Percentiles rank a stretch among this genome's conserved stretches.
Conservation (phyloP, 176 grass and related monocot genomes). For the Musa acuminata region DNA sequence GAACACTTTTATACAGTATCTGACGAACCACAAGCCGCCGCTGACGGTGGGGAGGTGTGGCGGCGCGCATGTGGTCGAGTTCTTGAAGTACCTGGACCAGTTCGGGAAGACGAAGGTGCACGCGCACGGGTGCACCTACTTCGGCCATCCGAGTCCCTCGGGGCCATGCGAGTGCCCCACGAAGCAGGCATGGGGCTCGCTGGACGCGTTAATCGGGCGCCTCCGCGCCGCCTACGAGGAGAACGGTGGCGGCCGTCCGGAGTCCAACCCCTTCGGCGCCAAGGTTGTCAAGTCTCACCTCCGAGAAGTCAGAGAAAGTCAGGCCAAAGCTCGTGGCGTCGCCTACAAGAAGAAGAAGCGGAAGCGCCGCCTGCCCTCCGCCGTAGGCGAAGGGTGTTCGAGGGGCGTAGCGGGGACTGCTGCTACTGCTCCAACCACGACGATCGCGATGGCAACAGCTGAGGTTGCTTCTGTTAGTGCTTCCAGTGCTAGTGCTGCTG, state of each 20-base stretch:
- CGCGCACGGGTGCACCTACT: slow-evolving; percentile 55
- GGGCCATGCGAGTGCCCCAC: slow-evolving; percentile 47
- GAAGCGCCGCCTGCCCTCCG: not conserved
- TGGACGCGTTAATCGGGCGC: not conserved
- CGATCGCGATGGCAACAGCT: too few species aligned
- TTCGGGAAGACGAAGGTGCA: slow-evolving; percentile 96
- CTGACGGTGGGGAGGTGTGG: slow-evolving; percentile 62
- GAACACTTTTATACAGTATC: slow-evolving; percentile 93
- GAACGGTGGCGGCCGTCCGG: not conserved
- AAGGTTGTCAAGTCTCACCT: not conserved
- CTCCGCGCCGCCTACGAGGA: not conserved
- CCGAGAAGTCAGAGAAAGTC: not conserved
- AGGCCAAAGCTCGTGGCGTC: not conserved
- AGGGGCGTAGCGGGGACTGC: too few species aligned
- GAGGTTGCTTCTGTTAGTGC: too few species aligned
- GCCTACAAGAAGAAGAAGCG: slow-evolving; percentile 4
- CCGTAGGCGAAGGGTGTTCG: not conserved
- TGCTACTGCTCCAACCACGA: too few species aligned
- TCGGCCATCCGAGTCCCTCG: slow-evolving; percentile 56
- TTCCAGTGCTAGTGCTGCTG: too few species aligned
- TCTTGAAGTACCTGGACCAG: slow-evolving; percentile 80
- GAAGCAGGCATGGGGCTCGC: not conserved
- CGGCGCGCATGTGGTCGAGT: slow-evolving; percentile 75
- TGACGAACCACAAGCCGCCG: slow-evolving; percentile 79
- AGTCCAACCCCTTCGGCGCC: not conserved